These are phyloP conservation scores for Afroboletus lepidellus DNA, from an alignment of 1,284 basidiomycete genomes.

Conservation along the genomic window DNA sequence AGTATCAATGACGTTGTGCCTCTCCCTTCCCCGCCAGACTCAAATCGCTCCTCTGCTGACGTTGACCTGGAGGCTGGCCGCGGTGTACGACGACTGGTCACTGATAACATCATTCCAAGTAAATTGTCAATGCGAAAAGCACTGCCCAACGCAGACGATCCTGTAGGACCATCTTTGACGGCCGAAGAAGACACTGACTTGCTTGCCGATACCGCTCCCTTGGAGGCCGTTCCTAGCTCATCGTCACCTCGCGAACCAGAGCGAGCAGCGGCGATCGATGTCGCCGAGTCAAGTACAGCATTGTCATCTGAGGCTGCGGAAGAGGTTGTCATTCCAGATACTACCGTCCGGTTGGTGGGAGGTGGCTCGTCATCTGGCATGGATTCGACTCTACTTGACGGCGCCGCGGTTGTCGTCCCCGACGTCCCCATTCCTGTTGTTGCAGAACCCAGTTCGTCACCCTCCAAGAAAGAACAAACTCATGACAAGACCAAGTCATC, in stretches of 20 bases:
- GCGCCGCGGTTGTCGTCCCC: constrained; percentile 26
- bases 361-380: constrained; percentile 44
- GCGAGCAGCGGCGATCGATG: not conserved
- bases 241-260: constrained; percentile 13
- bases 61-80: constrained; percentile 62
- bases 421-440: constrained; percentile 29
- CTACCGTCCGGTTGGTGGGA: constrained; percentile 58
- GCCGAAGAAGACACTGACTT: constrained; percentile 42
- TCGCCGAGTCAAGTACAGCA: constrained; percentile 8
- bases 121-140: constrained; percentile 8
- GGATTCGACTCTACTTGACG: constrained; percentile 20
- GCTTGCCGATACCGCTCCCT: constrained; percentile 42
- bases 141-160: constrained; percentile 4
- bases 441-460: constrained; percentile 12
- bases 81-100: constrained; percentile 37
- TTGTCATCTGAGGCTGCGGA: not conserved
- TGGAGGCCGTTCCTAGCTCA: constrained; percentile 31
- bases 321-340: constrained; percentile 21
- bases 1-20: constrained; percentile 57
- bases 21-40: constrained; percentile 45
- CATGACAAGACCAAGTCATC: constrained; percentile 53
- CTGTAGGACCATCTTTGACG: constrained; percentile 16
- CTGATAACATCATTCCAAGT: constrained; percentile 2
- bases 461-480: constrained; percentile 24
- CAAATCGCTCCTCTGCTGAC: constrained; percentile 45